Percentiles rank a stretch among this genome's conserved stretches.
Evolutionary conservation across 2,329 filamentous ascomycete species (phyloP).

Genomic region (Diaporthe citriasiana): DNA sequence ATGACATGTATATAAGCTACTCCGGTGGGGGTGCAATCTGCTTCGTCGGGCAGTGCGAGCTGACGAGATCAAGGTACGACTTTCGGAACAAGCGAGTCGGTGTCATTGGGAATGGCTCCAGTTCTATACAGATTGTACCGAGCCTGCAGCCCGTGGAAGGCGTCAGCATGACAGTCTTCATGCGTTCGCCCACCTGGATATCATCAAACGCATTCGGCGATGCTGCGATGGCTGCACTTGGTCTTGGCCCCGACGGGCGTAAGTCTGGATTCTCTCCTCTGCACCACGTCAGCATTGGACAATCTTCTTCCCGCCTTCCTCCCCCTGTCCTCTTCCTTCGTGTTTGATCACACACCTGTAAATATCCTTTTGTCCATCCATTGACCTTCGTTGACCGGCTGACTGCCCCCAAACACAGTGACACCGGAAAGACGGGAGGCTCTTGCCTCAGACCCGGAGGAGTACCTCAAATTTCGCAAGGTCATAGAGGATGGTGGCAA

Average conservation of each 20-base stretch:
- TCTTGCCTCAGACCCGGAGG: constrained; percentile 55
- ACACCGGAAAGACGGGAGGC: constrained; percentile 54
- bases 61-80: constrained; percentile 55
- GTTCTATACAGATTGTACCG: constrained; percentile 67
- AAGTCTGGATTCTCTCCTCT: constrained; percentile 43
- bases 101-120: constrained; percentile 67
- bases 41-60: not conserved
- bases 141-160: constrained; percentile 60
- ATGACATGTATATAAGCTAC: too few relatives aligned
- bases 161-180: constrained; percentile 59
- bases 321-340: too few relatives aligned
- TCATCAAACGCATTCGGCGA: constrained; percentile 62
- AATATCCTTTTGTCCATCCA: too few relatives aligned
- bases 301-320: not conserved
- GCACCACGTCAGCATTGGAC: not conserved
- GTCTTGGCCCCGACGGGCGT: constrained; percentile 58
- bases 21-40: not conserved
- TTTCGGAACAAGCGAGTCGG: constrained; percentile 63
- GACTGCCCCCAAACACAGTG: constrained; percentile 48
- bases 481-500: constrained; percentile 60
- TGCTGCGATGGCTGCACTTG: constrained; percentile 58
- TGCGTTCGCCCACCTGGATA: constrained; percentile 65
- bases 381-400: not conserved
- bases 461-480: constrained; percentile 59
- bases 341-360: too few relatives aligned